Evolutionary conservation across 1,284 basidiomycete genomes (phyloP), one percentile per base, ranked within the genome.

Genomic region (Austroboletus niveus): DNA sequence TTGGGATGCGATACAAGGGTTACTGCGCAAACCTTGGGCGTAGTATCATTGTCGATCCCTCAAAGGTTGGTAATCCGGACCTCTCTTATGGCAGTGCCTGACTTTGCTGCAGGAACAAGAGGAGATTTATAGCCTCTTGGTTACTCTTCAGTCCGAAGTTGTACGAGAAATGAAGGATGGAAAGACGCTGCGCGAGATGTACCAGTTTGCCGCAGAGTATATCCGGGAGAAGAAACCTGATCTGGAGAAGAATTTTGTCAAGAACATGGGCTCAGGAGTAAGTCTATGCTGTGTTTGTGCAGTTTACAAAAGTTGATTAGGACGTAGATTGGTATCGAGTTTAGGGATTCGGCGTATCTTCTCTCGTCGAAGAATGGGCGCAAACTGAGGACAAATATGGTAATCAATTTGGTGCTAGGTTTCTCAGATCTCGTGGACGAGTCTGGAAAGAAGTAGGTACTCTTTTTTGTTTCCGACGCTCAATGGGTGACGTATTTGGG

Each of bases 21-120:
- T 98, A 98, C 68, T 94, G 92, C 65, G 85, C 90, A 31, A 96
- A 94, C 69, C 81, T 98, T 56, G 93, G 90, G 10, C 81, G 96
- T 42, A 98, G 93, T 4, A 95, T 96, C 70, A 91, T 98, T 62
- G 94, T 98, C 44, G 94, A 96, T 68, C 95, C 96, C 2, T 87
- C 87, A 59, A 87, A 89, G 65, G 92, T 91, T 80, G 66, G 27
- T 14, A 1, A 20, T 29, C 14, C n/a, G 29, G 22, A 14, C 1
- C 5, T 6, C 57, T 3, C 8, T 45, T 7, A 40, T 35, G 5
- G 48, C 44, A 27, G 35, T 10, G 44, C 31, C 47, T 51, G 41
- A 63, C 48, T 8, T 9, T 22, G 10, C 45, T 51, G 9, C 64
- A 94, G 92, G 85, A 89, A 57, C 94, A 97, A 87, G 92, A 96